phyloP scores from a whole-genome alignment of 805 yeast genomes.

The Ogataea degrootiae region DNA sequence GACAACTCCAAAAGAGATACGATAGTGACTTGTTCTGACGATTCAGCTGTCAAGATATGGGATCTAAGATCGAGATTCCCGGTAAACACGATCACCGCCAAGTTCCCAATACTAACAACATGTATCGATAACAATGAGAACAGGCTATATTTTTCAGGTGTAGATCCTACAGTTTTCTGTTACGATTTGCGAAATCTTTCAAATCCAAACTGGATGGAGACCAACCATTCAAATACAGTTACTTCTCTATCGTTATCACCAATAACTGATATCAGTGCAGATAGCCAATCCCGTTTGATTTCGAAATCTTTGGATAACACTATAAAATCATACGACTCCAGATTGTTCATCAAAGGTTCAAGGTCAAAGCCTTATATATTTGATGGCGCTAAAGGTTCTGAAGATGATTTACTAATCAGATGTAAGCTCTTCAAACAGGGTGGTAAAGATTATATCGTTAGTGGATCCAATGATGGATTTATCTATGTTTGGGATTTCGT shows the following conservation, averaged over 20 bases:
- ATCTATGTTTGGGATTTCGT: slow-evolving; percentile 58
- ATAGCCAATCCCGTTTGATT: slow-evolving; percentile 36
- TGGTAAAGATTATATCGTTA: slow-evolving; percentile 32
- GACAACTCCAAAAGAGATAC: slow-evolving; percentile 28
- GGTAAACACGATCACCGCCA: slow-evolving; percentile 28
- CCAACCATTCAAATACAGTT: slow-evolving; percentile 44
- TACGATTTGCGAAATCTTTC: slow-evolving; percentile 50
- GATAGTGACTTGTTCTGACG: slow-evolving; percentile 58
- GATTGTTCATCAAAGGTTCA: slow-evolving; percentile 30
- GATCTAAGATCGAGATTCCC: slow-evolving; percentile 53
- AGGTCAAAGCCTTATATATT: slow-evolving; percentile 43
- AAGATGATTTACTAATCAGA: slow-evolving; percentile 48
- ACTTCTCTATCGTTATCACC: slow-evolving; percentile 44
- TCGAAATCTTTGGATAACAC: slow-evolving; percentile 55
- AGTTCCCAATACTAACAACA: slow-evolving; percentile 57
- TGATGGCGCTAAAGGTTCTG: slow-evolving; percentile 54
- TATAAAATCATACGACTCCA: slow-evolving; percentile 53
- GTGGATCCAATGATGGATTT: slow-evolving; percentile 62
- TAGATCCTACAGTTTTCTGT: slow-evolving; percentile 58
- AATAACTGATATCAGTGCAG: slow-evolving; percentile 18
- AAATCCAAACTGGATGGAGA: slow-evolving; percentile 41
- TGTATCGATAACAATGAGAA: slow-evolving; percentile 34
- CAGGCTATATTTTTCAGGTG: slow-evolving; percentile 54
- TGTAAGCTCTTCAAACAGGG: slow-evolving; percentile 38
- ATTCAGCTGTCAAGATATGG: slow-evolving; percentile 58